These are phyloP conservation scores for Hypoxylon rubiginosum DNA, from an alignment of 2,329 filamentous ascomycete genomes.

Conservation along the genomic window DNA sequence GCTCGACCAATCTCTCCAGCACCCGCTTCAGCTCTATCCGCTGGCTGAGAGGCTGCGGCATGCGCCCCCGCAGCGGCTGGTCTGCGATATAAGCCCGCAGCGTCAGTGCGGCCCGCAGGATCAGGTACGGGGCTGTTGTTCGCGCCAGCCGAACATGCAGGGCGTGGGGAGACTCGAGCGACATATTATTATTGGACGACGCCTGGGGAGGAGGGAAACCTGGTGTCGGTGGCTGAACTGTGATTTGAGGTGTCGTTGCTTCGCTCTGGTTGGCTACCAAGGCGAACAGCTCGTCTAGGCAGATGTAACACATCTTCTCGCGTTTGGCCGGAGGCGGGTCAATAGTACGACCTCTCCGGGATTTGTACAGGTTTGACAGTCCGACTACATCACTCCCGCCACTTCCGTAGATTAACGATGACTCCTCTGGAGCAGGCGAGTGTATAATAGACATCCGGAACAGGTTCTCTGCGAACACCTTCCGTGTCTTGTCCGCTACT, in stretches of 20 bases:
- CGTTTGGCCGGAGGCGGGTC: conserved; percentile 75
- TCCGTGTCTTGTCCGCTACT: conserved; percentile 76
- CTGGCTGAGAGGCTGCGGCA: conserved; percentile 88
- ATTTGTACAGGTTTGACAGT: conserved; percentile 72
- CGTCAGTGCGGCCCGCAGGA: conserved; percentile 83
- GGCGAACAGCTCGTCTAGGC: conserved; percentile 82
- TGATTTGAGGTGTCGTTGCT: conserved; percentile 53
- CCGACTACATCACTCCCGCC: conserved; percentile 59
- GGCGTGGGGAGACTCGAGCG: conserved; percentile 49
- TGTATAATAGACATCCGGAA: conserved; percentile 89
- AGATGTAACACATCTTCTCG: conserved; percentile 81
- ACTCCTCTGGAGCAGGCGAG: conserved; percentile 67
- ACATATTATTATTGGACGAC: conserved; percentile 40
- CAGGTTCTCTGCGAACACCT: conserved; percentile 78
- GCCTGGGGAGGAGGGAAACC: conserved; percentile 53
- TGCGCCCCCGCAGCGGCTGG: conserved; percentile 87
- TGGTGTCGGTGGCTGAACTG: conserved; percentile 61
- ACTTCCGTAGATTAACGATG: conserved; percentile 67
- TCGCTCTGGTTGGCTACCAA: conserved; percentile 69
- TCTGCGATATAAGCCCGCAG: conserved; percentile 91
- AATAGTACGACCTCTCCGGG: conserved; percentile 79
- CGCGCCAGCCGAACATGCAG: conserved; percentile 75
- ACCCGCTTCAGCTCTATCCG: conserved; percentile 82
- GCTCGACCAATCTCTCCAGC: conserved; percentile 72
- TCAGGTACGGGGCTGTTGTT: conserved; percentile 82